Evolutionary conservation across 2,329 filamentous ascomycete genomes (phyloP).

Genomic region (Arachnopeziza araneosa): DNA sequence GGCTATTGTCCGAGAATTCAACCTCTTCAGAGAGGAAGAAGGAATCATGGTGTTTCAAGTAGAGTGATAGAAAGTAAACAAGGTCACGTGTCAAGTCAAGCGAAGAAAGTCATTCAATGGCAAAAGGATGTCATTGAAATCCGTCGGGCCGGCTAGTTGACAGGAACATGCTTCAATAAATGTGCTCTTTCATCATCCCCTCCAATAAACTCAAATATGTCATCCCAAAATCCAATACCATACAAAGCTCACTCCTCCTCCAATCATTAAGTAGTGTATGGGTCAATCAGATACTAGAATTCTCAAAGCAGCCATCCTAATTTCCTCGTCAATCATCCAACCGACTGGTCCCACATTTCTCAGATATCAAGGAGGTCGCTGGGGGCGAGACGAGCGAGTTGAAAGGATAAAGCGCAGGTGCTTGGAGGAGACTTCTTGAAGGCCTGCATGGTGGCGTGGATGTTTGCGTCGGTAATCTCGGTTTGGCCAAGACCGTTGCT

Average conservation of each 20-base stretch:
- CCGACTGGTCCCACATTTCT: no score
- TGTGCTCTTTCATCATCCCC: not conserved
- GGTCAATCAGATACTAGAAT: not conserved
- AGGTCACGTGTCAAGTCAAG: not conserved
- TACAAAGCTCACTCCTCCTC: not conserved
- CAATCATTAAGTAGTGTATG: not conserved
- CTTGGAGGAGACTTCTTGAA: not conserved
- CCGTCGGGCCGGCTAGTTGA: not conserved
- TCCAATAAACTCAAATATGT: not conserved
- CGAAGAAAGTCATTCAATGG: not conserved
- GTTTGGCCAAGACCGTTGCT: not conserved
- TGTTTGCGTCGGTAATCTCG: not conserved
- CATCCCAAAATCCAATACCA: not conserved
- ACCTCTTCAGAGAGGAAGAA: no score
- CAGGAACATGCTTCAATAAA: not conserved
- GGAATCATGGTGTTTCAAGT: no score
- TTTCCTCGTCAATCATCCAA: not conserved
- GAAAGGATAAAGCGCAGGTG: not conserved
- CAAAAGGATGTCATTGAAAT: not conserved
- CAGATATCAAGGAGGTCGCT: not conserved
- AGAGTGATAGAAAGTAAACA: no score
- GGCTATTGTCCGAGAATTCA: no score
- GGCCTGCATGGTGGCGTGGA: not conserved
- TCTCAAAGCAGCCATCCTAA: not conserved
- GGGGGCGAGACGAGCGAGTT: not conserved